Conservation (phyloP, 2,329 filamentous ascomycete genomes). For the Xylaria hypoxylon region DNA sequence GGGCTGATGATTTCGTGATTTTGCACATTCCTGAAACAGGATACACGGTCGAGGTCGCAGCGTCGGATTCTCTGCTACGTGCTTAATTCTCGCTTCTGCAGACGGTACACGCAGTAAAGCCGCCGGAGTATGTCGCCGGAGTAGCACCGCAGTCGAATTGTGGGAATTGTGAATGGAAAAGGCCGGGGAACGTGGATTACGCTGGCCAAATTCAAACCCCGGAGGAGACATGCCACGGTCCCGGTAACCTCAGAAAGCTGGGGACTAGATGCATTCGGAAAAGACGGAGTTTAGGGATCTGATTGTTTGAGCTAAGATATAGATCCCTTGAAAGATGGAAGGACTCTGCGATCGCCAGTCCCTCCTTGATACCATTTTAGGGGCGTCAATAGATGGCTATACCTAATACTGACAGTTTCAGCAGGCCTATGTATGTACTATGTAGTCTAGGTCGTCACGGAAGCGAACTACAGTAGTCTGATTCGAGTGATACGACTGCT, state of each 20-base stretch:
- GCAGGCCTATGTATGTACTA: not conserved
- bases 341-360: slow-evolving; percentile 47
- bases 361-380: slow-evolving; percentile 2
- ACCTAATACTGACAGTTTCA: slow-evolving; percentile 22
- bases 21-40: not conserved
- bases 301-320: slow-evolving; percentile 36
- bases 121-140: not conserved
- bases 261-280: slow-evolving; percentile 19
- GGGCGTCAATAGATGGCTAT: slow-evolving; percentile 6
- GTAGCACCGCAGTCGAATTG: slow-evolving; percentile 15
- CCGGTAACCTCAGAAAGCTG: slow-evolving; percentile 17
- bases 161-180: not conserved
- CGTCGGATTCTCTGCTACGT: not conserved
- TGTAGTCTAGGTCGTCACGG: slow-evolving; percentile 22
- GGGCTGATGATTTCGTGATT: not conserved
- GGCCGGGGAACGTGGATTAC: slow-evolving; percentile 4
- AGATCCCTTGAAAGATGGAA: slow-evolving; percentile 38
- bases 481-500: slow-evolving; percentile 21
- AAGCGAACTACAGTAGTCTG: slow-evolving; percentile 12
- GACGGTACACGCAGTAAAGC: not conserved
- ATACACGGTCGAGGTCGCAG: slow-evolving; percentile 3
- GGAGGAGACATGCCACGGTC: slow-evolving; percentile 25
- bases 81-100: slow-evolving; percentile 10
- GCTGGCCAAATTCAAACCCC: slow-evolving; percentile 28
- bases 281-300: slow-evolving; percentile 18